Evolutionary conservation across 345 rosid genomes (phyloP), one percentile per base, ranked within the genome.

Genomic region (Lepidium africanum): DNA sequence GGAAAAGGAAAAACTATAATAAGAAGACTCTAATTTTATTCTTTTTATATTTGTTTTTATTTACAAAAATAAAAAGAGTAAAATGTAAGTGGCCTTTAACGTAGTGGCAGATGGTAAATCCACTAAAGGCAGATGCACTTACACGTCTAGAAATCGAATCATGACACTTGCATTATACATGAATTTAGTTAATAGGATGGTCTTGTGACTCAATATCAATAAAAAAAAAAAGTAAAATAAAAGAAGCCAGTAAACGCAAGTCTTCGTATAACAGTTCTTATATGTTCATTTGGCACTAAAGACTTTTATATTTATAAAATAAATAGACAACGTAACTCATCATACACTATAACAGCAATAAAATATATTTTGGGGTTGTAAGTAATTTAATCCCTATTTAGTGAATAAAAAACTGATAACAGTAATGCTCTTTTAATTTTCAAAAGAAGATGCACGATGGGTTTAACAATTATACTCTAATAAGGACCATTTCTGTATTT

Each of bases 181-280:
- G n/a, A n/a, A n/a, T n/a, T n/a, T n/a, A n/a, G n/a, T n/a, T n/a
- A n/a, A n/a, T n/a, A n/a, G n/a, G n/a, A n/a, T n/a, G n/a, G n/a
- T n/a, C n/a, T n/a, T n/a, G n/a, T n/a, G n/a, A n/a, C n/a, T n/a
- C n/a, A n/a, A n/a, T n/a, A n/a, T n/a, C n/a, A n/a, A n/a, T n/a
- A n/a, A n/a, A n/a, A n/a, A 27, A 4, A 27, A 27, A 27, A 1
- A 38, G 11, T 38, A 37, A 11, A 37, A 19, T 7, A 16, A 65
- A 39, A 38, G 59, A 36, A 65, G 59, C 69, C 49, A 50, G 59
- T 39, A 17, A 40, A 65, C 7, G 38, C 69, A 50, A 23, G 59
- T 50, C 49, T 50, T 39, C 49, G 7, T 9, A 38, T 50, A 39
- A 13, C 5, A 21, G 56, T 58, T 37, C n/a, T 47, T 56, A 45